Conservation (phyloP, 352 stramenopile genomes). For the Phytophthora megakarya region DNA sequence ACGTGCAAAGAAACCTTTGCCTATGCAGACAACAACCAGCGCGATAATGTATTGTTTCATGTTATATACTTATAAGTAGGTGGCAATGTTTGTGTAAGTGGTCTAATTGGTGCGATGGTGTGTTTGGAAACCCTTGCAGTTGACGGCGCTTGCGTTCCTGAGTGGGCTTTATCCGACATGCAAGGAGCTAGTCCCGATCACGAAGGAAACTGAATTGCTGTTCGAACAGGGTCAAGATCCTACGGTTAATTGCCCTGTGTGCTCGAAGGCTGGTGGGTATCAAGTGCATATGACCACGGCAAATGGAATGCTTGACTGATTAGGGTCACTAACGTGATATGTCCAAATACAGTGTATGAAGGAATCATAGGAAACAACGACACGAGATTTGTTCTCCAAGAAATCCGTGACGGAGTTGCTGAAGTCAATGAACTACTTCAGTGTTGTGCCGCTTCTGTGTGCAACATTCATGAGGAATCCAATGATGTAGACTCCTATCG, state of each 20-base stretch:
- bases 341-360: conserved; percentile 55
- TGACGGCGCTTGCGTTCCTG: conserved; percentile 72
- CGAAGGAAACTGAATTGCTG: conserved; percentile 55
- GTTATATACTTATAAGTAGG: background rate
- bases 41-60: conserved; percentile 73
- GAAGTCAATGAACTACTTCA: conserved; percentile 68
- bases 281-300: background rate
- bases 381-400: conserved; percentile 58
- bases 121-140: conserved; percentile 35
- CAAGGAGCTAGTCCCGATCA: conserved; percentile 60
- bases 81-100: background rate
- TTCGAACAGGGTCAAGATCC: conserved; percentile 81
- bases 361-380: conserved; percentile 70
- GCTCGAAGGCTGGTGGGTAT: conserved; percentile 57
- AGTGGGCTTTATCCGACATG: conserved; percentile 57
- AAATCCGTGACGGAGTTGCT: conserved; percentile 56
- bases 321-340: background rate
- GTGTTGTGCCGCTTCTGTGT: conserved; percentile 64
- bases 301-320: background rate
- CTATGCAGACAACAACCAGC: conserved; percentile 76
- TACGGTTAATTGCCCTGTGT: conserved; percentile 67
- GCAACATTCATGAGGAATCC: conserved; percentile 18
- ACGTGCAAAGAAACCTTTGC: conserved; percentile 65
- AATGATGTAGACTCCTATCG: background rate
- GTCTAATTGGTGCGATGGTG: background rate